Percentiles rank a stretch among this genome's conserved stretches.
These are phyloP conservation scores for Neolentinus lepideus DNA, from an alignment of 1,284 basidiomycete species.

Conservation along the genomic window DNA sequence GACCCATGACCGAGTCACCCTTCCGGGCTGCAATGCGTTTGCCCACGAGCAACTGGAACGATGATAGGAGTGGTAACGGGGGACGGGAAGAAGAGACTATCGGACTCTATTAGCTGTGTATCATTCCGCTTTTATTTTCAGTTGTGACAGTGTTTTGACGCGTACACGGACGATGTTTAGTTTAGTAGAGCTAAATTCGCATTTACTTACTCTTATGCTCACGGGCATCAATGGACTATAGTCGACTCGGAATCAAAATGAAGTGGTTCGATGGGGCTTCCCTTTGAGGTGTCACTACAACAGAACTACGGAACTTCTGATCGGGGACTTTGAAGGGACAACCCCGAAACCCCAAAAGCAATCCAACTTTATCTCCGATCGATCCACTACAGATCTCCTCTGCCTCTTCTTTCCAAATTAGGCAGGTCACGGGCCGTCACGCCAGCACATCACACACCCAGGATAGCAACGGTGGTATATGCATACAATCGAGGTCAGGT, in stretches of 20 bases:
- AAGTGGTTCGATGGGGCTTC: background rate
- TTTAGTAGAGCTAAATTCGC: background rate
- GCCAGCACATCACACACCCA: background rate
- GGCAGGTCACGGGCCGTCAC: background rate
- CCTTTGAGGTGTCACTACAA: background rate
- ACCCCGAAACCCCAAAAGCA: background rate
- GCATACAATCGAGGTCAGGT: background rate
- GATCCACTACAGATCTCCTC: slow-evolving; percentile 1
- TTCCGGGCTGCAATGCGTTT: slow-evolving; percentile 19
- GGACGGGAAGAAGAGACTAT: slow-evolving; percentile 13
- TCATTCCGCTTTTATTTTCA: background rate
- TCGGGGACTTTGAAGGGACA: background rate
- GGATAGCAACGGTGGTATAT: background rate
- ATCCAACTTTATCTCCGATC: slow-evolving; percentile 5
- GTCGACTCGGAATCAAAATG: too few species aligned
- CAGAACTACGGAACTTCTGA: background rate
- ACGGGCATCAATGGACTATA: background rate
- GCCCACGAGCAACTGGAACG: slow-evolving; percentile 5
- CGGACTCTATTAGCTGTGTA: slow-evolving; percentile 9
- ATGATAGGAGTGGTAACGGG: slow-evolving; percentile 5
- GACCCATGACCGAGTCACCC: slow-evolving; percentile 31
- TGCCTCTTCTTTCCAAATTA: background rate
- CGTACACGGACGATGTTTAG: too few species aligned
- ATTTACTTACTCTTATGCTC: background rate
- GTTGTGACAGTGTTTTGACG: too few species aligned